A percentile compares a stretch with the other conserved stretches of the same genome.
phyloP scores from a whole-genome alignment of 768 basidiomycete species.

The Kwoniella shandongensis region DNA sequence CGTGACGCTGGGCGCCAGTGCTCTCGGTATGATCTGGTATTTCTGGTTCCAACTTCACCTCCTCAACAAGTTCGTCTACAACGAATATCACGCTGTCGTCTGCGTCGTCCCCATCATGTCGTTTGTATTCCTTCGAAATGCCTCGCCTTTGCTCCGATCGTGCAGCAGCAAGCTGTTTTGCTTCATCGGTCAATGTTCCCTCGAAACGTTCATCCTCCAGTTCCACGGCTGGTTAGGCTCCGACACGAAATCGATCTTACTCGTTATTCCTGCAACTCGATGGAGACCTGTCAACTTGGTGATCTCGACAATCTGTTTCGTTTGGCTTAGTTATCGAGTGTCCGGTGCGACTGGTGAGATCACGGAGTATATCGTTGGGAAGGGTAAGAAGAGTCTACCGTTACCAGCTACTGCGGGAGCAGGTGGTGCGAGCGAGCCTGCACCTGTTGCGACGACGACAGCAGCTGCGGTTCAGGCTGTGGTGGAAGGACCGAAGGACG shows the following conservation, averaged over 20 bases:
- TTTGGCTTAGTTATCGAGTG: conserved; percentile 75
- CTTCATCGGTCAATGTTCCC: conserved; percentile 80
- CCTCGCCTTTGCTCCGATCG: conserved; percentile 69
- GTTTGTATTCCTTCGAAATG: conserved; percentile 74
- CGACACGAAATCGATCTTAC: conserved; percentile 76
- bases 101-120: conserved; percentile 76
- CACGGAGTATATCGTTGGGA: conserved; percentile 59
- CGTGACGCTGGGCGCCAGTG: conserved; percentile 59
- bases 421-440: background rate
- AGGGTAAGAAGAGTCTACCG: conserved; percentile 34
- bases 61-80: conserved; percentile 80
- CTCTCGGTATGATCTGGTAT: conserved; percentile 68
- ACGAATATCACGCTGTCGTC: conserved; percentile 79
- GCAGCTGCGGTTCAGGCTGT: conserved; percentile 54
- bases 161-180: conserved; percentile 68
- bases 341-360: conserved; percentile 73
- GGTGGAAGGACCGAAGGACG: conserved; percentile 37
- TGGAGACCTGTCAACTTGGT: conserved; percentile 78
- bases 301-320: conserved; percentile 71
- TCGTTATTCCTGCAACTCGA: conserved; percentile 71
- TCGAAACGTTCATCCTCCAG: conserved; percentile 90
- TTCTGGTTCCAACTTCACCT: conserved; percentile 76
- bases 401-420: conserved; percentile 32
- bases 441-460: conserved; percentile 24
- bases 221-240: conserved; percentile 80